Conservation (phyloP, 1,139 yeast genomes). For the Kodamaea arcana region DNA sequence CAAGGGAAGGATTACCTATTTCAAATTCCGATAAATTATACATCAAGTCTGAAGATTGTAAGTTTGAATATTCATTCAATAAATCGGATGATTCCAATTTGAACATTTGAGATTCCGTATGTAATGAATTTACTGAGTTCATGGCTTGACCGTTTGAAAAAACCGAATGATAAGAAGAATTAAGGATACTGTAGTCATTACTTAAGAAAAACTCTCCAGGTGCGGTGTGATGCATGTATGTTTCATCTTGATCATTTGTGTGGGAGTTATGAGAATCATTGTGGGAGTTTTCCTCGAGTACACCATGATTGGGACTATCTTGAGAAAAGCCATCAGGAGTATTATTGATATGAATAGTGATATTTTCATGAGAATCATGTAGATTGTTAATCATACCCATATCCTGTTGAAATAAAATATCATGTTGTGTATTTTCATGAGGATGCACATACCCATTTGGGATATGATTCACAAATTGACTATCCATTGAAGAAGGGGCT, state of each 20-base stretch:
- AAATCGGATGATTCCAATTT: conserved; percentile 17
- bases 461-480: too few relatives aligned
- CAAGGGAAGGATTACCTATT: conserved; percentile 25
- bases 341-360: too few relatives aligned
- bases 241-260: conserved; percentile 1
- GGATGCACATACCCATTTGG: too few relatives aligned
- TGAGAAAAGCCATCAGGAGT: too few relatives aligned
- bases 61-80: conserved; percentile 11
- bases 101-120: conserved; percentile 13
- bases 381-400: too few relatives aligned
- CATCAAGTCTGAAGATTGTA: conserved; percentile 18
- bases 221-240: conserved; percentile 4
- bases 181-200: conserved; percentile 14
- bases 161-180: conserved; percentile 20
- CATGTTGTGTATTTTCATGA: too few relatives aligned
- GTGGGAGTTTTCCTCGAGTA: too few relatives aligned
- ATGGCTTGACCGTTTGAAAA: conserved; percentile 24
- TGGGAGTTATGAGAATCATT: not conserved
- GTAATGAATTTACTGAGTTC: conserved; percentile 16
- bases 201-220: conserved; percentile 9
- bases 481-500: conserved; percentile 3
- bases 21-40: conserved; percentile 26
- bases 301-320: too few relatives aligned
- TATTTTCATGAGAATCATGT: too few relatives aligned
- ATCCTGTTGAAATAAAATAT: too few relatives aligned